A percentile compares a stretch with the other conserved stretches of the same genome.
Conservation (phyloP, 129 eudicot genomes). For the Artemisia argyi region DNA sequence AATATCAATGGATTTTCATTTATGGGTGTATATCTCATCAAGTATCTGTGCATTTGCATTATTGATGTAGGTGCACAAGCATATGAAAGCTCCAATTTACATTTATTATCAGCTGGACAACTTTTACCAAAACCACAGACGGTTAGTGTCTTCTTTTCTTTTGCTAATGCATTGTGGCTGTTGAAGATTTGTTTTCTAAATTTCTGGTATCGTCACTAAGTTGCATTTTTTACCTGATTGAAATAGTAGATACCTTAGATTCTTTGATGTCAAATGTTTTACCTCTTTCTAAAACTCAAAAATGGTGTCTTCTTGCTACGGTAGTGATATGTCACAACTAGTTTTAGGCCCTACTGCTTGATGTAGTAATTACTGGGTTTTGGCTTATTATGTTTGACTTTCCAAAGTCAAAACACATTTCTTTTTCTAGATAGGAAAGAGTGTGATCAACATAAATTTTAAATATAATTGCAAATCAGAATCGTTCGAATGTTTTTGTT, state of each 20-base stretch:
- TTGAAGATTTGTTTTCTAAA: background rate
- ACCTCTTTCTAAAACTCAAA: background rate
- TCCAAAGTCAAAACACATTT: no score
- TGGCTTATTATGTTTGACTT: background rate
- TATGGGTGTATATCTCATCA: conserved; percentile 6
- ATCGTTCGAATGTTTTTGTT: no score
- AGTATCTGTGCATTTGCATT: conserved; percentile 11
- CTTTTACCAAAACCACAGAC: conserved; percentile 87
- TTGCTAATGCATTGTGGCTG: no score
- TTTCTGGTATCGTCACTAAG: background rate
- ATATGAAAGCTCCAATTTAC: conserved; percentile 87
- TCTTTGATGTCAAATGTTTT: conserved; percentile 1
- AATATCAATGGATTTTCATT: background rate
- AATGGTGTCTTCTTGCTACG: conserved; percentile 9
- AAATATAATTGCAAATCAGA: no score
- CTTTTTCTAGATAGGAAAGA: no score
- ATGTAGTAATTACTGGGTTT: background rate
- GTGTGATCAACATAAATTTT: no score
- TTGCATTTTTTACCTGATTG: background rate
- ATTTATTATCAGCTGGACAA: conserved; percentile 84
- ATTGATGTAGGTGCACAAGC: conserved; percentile 56
- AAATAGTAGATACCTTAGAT: background rate
- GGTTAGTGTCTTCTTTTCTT: conserved; percentile 39
- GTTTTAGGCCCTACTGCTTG: no score
- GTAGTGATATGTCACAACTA: background rate